phyloP scores from a whole-genome alignment of 768 basidiomycete genomes.

The Lactarius akahatsu region DNA sequence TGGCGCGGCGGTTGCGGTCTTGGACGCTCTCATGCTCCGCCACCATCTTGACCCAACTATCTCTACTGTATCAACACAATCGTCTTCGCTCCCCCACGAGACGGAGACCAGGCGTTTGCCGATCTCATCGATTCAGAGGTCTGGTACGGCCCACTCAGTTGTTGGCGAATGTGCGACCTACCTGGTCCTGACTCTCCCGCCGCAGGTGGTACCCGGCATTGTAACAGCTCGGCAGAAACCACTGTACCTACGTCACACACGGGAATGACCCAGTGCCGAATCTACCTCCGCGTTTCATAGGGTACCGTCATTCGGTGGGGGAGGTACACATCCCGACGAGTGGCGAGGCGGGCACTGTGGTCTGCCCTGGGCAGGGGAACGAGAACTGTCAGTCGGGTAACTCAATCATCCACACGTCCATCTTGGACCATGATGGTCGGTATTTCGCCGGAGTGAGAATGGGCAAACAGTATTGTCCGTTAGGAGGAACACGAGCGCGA shows the following conservation, averaged over 20 bases:
- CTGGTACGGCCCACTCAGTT: constrained; percentile 29
- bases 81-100: constrained; percentile 46
- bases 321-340: constrained; percentile 44
- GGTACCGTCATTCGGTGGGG: constrained; percentile 46
- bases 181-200: too few relatives aligned
- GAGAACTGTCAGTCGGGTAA: constrained; percentile 21
- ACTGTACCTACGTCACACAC: constrained; percentile 41
- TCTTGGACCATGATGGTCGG: constrained; percentile 16
- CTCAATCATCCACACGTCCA: constrained; percentile 14
- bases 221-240: constrained; percentile 34
- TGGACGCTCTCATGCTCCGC: constrained; percentile 45
- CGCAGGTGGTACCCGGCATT: too few relatives aligned
- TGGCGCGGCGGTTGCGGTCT: constrained; percentile 47
- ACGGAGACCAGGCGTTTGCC: constrained; percentile 47
- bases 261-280: constrained; percentile 45
- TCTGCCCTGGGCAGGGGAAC: constrained; percentile 45
- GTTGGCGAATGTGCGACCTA: too few relatives aligned
- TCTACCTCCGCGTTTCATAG: constrained; percentile 42
- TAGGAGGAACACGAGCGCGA: not conserved
- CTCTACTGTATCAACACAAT: constrained; percentile 37
- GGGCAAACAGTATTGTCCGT: not conserved
- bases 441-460: constrained; percentile 6
- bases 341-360: constrained; percentile 36
- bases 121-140: constrained; percentile 41
- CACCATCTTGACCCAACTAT: constrained; percentile 39